phyloP scores from a whole-genome alignment of 2,329 filamentous ascomycete genomes.

The Phoma sp. region DNA sequence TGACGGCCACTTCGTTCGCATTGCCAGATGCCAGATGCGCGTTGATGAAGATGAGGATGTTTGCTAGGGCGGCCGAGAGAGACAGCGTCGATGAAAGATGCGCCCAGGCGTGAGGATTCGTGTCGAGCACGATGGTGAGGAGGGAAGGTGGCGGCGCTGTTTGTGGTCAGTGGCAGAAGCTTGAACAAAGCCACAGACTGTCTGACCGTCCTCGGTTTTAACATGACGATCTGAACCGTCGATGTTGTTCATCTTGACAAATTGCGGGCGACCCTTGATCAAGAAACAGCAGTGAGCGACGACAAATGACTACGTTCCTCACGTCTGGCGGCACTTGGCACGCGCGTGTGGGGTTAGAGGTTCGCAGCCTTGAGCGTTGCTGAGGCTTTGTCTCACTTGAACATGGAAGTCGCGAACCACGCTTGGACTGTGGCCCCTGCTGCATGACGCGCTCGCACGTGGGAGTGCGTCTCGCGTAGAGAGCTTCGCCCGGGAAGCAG shows the following conservation, averaged over 20 bases:
- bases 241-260: constrained; percentile 65
- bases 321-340: neutral
- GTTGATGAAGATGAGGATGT: constrained; percentile 95
- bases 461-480: neutral
- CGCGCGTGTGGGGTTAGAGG: neutral
- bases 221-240: constrained; percentile 61
- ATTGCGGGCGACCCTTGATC: neutral
- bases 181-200: neutral
- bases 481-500: neutral
- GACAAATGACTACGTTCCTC: neutral
- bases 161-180: constrained; percentile 12
- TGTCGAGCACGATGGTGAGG: constrained; percentile 90
- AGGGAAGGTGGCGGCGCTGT: constrained; percentile 74
- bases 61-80: constrained; percentile 82
- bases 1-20: constrained; percentile 87
- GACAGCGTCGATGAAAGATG: constrained; percentile 75
- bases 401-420: constrained; percentile 6
- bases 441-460: constrained; percentile 13
- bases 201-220: constrained; percentile 44
- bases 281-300: neutral
- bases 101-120: constrained; percentile 93
- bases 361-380: neutral
- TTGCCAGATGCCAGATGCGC: constrained; percentile 94
- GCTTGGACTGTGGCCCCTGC: constrained; percentile 11
- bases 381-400: neutral